Base-by-base conservation (phyloP, 345 rosid genomes). In the Populus euphratica region DNA sequence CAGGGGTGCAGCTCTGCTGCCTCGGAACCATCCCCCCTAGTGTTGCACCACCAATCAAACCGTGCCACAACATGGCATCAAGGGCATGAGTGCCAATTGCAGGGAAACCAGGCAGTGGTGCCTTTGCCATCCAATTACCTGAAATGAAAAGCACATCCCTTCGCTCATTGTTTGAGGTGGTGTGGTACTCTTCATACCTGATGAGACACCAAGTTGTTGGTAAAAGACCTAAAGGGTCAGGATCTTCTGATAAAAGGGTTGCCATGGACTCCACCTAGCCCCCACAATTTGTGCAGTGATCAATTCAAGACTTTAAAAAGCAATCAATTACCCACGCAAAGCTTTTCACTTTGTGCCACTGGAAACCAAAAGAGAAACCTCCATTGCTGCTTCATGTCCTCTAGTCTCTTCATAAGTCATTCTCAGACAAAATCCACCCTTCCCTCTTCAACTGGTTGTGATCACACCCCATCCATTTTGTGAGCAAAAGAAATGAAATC, bases 401-500 rank as follows among this genome's bases (percentile, higher is more conserved):
- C 65, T 23, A 56, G 50, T n/a, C 69, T 61, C 29, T 70, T 81
- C 74, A 25, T 47, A 41, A 38, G 70, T 79, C 81, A 6, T 74
- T 72, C 78, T 73, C 76, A 29, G 17, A 43, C 31, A 49, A 44
- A 35, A 43, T 41, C 38, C 62, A 72, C 6, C 73, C 35, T 70
- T 75, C 36, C 67, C 38, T 72, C 23, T 3, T 31, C 49, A 50
- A 25, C 44, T 44, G 4, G 8, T 63, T 73, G 33, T 8, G 25
- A 9, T 44, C 72, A 5, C 79, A 69, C 27, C 71, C 79, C 72
- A 21, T 64, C 61, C 29, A 52, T 29, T 66, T 41, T 16, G 31
- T 39, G 6, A 68, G 59, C 68, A 10, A 5, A 44, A 74, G 69
- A 75, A 33, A 88, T 92, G 97, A 90, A 87, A 67, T 87, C 88